Conservation (phyloP, 2,329 filamentous ascomycete species). For the Fusarium cicatricum region DNA sequence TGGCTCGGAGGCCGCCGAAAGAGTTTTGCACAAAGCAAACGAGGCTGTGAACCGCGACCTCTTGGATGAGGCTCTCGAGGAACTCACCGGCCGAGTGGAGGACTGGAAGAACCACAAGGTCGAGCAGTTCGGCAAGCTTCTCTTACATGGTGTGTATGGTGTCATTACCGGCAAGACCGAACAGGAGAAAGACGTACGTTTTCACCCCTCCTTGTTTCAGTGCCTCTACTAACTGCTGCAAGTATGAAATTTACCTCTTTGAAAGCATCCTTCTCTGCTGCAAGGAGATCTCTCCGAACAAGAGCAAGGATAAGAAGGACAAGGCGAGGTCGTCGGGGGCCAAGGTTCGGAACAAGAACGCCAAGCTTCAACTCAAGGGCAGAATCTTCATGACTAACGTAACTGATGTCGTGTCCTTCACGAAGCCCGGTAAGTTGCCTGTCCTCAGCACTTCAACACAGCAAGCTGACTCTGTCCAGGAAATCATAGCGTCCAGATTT, state of each 20-base stretch:
- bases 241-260: conserved; percentile 97
- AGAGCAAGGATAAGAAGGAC: conserved; percentile 80
- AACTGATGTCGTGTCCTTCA: conserved; percentile 87
- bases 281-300: conserved; percentile 90
- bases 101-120: conserved; percentile 97
- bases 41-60: conserved; percentile 90
- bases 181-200: conserved; percentile 84
- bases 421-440: conserved; percentile 77
- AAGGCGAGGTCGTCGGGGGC: conserved; percentile 64
- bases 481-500: conserved; percentile 95
- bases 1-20: conserved; percentile 83
- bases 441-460: neutral
- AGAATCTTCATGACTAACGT: conserved; percentile 99
- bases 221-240: conserved; percentile 49
- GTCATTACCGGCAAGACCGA: conserved; percentile 91
- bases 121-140: conserved; percentile 87
- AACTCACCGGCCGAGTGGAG: conserved; percentile 83
- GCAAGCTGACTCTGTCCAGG: conserved; percentile 60
- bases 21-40: conserved; percentile 85
- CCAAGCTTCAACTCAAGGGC: conserved; percentile 92
- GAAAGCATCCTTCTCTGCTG: conserved; percentile 95
- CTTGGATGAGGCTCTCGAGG: conserved; percentile 81
- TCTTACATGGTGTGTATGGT: conserved; percentile 89
- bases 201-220: conserved; percentile 38
- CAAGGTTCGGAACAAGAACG: conserved; percentile 70